Conservation (phyloP, 169 alveolate species). For the Plasmodium blacklocki region DNA sequence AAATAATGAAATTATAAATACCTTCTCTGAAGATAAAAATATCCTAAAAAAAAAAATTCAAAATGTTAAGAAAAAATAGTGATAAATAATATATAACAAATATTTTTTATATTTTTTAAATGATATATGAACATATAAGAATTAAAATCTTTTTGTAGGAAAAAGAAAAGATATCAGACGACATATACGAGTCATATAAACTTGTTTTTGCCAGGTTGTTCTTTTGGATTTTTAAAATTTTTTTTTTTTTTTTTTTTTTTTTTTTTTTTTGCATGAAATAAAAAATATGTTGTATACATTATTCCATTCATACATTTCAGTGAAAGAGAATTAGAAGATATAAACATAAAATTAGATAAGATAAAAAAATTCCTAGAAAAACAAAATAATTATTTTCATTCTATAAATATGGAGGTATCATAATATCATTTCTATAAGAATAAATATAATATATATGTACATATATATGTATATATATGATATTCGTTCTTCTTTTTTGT, state of each 20-base stretch:
- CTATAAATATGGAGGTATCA: slow-evolving; percentile 74
- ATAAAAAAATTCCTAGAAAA: slow-evolving; percentile 59
- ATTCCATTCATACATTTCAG: neutral
- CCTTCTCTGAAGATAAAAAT: slow-evolving; percentile 56
- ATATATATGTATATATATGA: neutral
- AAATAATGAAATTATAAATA: slow-evolving; percentile 57
- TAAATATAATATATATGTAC: neutral
- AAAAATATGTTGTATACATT: neutral
- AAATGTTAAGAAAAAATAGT: slow-evolving; percentile 19
- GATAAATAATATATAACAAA: neutral
- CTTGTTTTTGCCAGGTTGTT: slow-evolving; percentile 58
- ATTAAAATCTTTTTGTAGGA: slow-evolving; percentile 21
- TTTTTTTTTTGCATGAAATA: no score
- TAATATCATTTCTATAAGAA: neutral
- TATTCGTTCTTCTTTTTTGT: neutral
- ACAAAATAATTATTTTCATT: slow-evolving; percentile 64
- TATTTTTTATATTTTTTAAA: neutral
- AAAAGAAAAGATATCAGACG: slow-evolving; percentile 62
- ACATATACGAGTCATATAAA: slow-evolving; percentile 50
- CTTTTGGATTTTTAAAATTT: neutral
- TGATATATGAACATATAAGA: neutral
- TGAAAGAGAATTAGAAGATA: slow-evolving; percentile 65
- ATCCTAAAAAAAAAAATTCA: slow-evolving; percentile 40
- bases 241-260: neutral
- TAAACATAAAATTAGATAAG: slow-evolving; percentile 64